These are phyloP conservation scores for Lanmaoa rubissima DNA, from an alignment of 768 basidiomycete species.

Conservation along the genomic window DNA sequence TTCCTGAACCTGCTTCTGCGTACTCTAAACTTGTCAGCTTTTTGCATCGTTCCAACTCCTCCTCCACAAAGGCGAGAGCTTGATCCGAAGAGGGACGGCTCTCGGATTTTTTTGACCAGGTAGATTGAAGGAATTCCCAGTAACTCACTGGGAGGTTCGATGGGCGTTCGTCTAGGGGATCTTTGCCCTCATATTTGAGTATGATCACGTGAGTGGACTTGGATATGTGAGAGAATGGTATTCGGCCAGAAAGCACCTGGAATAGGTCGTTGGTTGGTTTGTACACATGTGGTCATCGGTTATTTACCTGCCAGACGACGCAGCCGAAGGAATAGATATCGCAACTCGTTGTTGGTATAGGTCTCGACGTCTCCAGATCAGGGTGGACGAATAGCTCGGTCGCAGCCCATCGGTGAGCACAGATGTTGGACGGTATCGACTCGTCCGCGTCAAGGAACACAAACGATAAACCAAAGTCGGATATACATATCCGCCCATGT, in stretches of 20 bases:
- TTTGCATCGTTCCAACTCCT: background rate
- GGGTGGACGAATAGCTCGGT: slow-evolving; percentile 13
- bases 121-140: slow-evolving; percentile 13
- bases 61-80: slow-evolving; percentile 1
- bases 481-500: slow-evolving; percentile 4
- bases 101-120: slow-evolving; percentile 9
- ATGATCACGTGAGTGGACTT: slow-evolving; percentile 13
- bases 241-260: slow-evolving; percentile 11
- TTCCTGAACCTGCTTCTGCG: background rate
- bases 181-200: slow-evolving; percentile 15
- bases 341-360: slow-evolving; percentile 2
- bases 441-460: background rate
- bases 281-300: background rate
- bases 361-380: background rate
- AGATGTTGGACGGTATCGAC: slow-evolving; percentile 5
- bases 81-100: slow-evolving; percentile 10
- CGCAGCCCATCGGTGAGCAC: slow-evolving; percentile 11
- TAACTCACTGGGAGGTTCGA: background rate
- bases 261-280: background rate
- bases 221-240: slow-evolving; percentile 9
- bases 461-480: slow-evolving; percentile 15
- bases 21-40: background rate
- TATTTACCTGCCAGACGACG: slow-evolving; percentile 11
- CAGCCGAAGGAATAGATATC: slow-evolving; percentile 17
- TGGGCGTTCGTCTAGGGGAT: slow-evolving; percentile 16